phyloP scores from a whole-genome alignment of 345 rosid genomes.

The Gossypium thurberi region DNA sequence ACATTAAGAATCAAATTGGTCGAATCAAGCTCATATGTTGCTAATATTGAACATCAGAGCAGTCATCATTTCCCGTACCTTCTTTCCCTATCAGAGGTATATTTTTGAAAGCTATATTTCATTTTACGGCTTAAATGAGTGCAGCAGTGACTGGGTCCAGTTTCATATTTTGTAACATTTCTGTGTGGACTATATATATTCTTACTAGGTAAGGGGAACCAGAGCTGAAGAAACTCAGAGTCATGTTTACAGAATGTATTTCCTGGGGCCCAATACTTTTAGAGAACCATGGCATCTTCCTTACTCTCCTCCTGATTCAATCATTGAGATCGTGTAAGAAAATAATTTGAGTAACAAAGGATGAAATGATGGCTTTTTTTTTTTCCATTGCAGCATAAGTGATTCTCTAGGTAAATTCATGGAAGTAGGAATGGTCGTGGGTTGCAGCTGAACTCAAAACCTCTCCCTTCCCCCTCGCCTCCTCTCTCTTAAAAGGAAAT shows the following conservation, averaged over 20 bases:
- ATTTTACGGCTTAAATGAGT: conserved; percentile 11
- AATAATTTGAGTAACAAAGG: conserved; percentile 3
- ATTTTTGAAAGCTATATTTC: conserved; percentile 8
- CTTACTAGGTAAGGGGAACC: conserved; percentile 74
- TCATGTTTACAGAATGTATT: conserved; percentile 87
- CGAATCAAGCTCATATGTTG: conserved; percentile 48
- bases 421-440: not conserved
- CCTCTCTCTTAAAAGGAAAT: not conserved
- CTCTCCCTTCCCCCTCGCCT: not conserved
- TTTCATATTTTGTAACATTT: conserved; percentile 8
- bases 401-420: conserved; percentile 13
- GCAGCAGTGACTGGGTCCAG: conserved; percentile 1
- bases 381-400: conserved; percentile 15
- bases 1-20: conserved; percentile 66
- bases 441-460: not conserved
- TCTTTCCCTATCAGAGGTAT: conserved; percentile 88
- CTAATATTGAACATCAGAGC: conserved; percentile 53
- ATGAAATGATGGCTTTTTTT: conserved; percentile 3
- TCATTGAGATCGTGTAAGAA: conserved; percentile 91
- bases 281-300: conserved; percentile 99
- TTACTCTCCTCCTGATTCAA: conserved; percentile 81
- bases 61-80: conserved; percentile 73
- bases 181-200: conserved; percentile 18
- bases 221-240: conserved; percentile 92
- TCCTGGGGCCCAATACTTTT: conserved; percentile 59